These are phyloP conservation scores for Russula sp. DNA, from an alignment of 768 basidiomycete genomes.

Conservation along the genomic window DNA sequence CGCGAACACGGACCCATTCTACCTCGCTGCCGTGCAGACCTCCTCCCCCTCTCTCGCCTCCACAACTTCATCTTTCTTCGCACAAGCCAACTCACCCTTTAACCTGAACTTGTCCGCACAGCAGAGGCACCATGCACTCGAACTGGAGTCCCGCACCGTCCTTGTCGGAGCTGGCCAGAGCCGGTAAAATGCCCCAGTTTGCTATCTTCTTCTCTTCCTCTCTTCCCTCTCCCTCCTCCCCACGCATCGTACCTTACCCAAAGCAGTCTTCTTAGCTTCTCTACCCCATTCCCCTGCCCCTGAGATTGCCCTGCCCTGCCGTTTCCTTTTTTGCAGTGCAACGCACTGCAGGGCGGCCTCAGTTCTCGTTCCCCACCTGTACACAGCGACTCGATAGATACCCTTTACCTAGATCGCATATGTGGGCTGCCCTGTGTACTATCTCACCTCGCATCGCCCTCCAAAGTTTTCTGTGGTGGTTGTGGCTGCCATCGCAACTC, in stretches of 20 bases:
- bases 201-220: background rate
- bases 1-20: slow-evolving; percentile 45
- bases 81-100: slow-evolving; percentile 19
- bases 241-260: too few species aligned
- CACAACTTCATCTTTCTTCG: slow-evolving; percentile 16
- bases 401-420: slow-evolving; percentile 12
- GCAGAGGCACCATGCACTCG: slow-evolving; percentile 14
- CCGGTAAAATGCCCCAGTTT: slow-evolving; percentile 2
- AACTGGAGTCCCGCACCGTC: slow-evolving; percentile 17
- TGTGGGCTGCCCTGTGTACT: background rate
- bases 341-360: background rate
- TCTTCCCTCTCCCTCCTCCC: too few species aligned
- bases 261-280: background rate
- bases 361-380: background rate
- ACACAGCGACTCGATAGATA: slow-evolving; percentile 5
- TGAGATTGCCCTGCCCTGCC: background rate
- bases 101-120: slow-evolving; percentile 11
- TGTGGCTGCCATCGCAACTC: slow-evolving; percentile 3
- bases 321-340: background rate
- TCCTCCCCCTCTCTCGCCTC: background rate
- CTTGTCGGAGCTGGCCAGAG: slow-evolving; percentile 19
- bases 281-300: background rate
- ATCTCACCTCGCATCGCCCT: background rate
- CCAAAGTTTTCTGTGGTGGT: background rate
- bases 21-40: slow-evolving; percentile 37